Evolutionary conservation across 2,329 filamentous ascomycete genomes (phyloP).

Genomic region (Hawksworthiomyces lignivorus): DNA sequence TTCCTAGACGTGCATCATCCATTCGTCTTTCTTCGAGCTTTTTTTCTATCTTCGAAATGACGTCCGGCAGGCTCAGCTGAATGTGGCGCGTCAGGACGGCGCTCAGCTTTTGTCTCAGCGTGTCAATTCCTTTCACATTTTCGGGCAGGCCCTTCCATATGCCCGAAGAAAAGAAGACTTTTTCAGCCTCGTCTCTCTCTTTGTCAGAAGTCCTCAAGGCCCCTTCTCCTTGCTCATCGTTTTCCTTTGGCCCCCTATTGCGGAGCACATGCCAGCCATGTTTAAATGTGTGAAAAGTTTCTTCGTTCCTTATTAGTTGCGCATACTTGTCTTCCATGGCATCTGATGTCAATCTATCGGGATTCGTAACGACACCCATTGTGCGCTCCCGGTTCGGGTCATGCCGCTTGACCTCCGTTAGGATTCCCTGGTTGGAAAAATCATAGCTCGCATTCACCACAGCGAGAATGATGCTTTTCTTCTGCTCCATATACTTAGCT

Average conservation of each 20-base stretch:
- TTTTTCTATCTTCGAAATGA: constrained; percentile 20
- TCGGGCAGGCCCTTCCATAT: constrained; percentile 10
- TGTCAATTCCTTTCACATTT: constrained; percentile 21
- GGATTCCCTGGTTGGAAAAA: constrained; percentile 48
- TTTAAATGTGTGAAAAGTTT: constrained; percentile 11
- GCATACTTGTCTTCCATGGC: constrained; percentile 26
- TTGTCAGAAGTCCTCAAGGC: neutral
- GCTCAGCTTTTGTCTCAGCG: constrained; percentile 27
- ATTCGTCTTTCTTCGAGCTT: constrained; percentile 7
- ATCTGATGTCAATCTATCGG: constrained; percentile 27
- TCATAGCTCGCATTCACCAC: constrained; percentile 50
- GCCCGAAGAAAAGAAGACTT: constrained; percentile 9
- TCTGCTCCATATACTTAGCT: constrained; percentile 46
- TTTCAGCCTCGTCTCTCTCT: constrained; percentile 7
- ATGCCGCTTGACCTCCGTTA: constrained; percentile 36
- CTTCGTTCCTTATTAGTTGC: neutral
- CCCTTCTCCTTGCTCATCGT: constrained; percentile 8
- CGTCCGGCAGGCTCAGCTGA: constrained; percentile 20
- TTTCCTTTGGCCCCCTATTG: constrained; percentile 24
- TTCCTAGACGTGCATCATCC: too few relatives aligned
- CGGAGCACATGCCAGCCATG: constrained; percentile 36
- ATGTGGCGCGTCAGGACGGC: constrained; percentile 23
- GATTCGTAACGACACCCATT: constrained; percentile 42
- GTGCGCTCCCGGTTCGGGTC: constrained; percentile 31
- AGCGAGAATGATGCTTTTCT: constrained; percentile 51